Evolutionary conservation across 139 green algal species (phyloP), one percentile per base, ranked within the genome.

Genomic region (Ettlia oleoabundans): DNA sequence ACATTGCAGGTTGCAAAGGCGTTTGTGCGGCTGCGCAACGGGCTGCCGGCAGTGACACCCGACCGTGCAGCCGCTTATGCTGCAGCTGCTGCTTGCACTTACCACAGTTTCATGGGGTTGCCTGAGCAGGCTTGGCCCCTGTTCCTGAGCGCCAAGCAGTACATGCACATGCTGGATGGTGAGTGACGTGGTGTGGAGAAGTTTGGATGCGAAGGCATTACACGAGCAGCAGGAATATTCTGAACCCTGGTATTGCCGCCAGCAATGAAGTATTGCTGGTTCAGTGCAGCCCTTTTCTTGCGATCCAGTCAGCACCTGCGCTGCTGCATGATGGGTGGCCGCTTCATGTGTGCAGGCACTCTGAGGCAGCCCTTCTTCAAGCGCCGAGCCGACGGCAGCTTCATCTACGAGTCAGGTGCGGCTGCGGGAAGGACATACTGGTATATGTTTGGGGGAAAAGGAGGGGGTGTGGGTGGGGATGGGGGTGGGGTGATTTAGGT

Each of bases 51-150:
- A 3, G 76, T 93, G 43, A 55, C 65, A 8, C 53, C 79, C 6
- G 87, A 84, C 18, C 52, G 88, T 32, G 83, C 69, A 24, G 76
- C 63, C 1, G 52, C 40, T 2, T 77, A 85, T 26, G 66, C 78
- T 26, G 89, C 78, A 18, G 80, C 82, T 13, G 41, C 78, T 7
- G 70, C 55, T 19, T 84, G 71, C 53, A 26, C 37, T 7, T 90
- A 89, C 62, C 73, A 88, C 84, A 89, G 76, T 37, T 72, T 95
- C 24, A 63, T 66, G 13, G 84, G 86, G 24, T 73, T 95, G 38
- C 88, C 92, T 0, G 51, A 75, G 38, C 88, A 87, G 67, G 92
- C 92, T 0, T 97, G 95, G 82, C 94, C 94, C 7, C 85, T 97
- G 21, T 95, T 97, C 85, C 78, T 95, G 26, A 92, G 89, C 37